Conservation (phyloP, 2,329 filamentous ascomycete species). For the Sporothrix phasma region DNA sequence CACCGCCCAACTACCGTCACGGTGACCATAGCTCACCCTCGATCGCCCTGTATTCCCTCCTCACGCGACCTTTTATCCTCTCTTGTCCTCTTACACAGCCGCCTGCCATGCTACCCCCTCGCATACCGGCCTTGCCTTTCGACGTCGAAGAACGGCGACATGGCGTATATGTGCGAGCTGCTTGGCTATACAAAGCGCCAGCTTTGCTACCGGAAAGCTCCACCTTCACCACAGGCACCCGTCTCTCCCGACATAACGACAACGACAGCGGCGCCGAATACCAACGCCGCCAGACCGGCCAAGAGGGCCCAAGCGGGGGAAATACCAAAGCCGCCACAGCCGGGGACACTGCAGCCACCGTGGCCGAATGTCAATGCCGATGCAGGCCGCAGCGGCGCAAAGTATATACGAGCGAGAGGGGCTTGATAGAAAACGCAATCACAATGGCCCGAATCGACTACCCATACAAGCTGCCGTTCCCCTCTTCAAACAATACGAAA, state of each 20-base stretch:
- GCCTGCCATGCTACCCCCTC: background rate
- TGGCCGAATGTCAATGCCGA: background rate
- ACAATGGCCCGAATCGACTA: background rate
- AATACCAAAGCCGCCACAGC: background rate
- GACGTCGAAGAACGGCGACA: background rate
- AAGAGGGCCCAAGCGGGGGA: background rate
- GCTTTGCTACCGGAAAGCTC: background rate
- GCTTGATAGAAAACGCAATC: background rate
- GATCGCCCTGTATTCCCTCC: background rate
- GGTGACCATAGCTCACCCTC: background rate
- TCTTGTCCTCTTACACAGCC: background rate
- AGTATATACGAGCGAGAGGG: background rate
- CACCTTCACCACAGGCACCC: background rate
- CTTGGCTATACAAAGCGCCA: background rate
- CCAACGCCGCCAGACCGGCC: background rate
- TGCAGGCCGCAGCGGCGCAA: background rate
- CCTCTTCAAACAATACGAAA: background rate
- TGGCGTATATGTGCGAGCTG: background rate
- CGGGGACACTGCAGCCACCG: slow-evolving; percentile 8
- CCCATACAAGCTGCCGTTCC: background rate
- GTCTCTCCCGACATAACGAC: background rate
- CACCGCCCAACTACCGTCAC: background rate
- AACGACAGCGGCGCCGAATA: background rate
- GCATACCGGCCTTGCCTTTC: background rate
- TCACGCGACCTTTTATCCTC: background rate